Conservation (phyloP, 768 basidiomycete genomes). For the Macrocybe gigantea region DNA sequence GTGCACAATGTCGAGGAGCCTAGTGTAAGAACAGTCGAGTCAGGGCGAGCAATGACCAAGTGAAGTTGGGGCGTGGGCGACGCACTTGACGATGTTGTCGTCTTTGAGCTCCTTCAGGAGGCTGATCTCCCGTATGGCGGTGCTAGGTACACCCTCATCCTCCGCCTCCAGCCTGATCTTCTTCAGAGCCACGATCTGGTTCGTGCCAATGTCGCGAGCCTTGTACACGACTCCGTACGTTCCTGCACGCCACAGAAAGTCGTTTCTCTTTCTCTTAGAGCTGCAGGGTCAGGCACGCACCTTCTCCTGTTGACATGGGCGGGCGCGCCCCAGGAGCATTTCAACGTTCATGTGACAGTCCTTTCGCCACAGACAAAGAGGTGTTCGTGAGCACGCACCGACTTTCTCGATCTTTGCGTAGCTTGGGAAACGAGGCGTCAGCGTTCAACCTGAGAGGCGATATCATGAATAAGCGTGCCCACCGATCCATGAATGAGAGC, state of each 20-base stretch:
- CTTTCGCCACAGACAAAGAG: too few relatives aligned
- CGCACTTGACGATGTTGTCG: conserved; percentile 90
- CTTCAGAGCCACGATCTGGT: conserved; percentile 91
- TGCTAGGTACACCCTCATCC: conserved; percentile 97
- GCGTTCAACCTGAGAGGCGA: conserved; percentile 11
- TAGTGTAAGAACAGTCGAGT: conserved; percentile 23
- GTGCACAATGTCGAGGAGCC: conserved; percentile 94
- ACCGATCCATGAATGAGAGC: conserved; percentile 38
- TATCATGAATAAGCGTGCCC: conserved; percentile 9
- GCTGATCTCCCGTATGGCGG: conserved; percentile 97
- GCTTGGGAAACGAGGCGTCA: conserved; percentile 33
- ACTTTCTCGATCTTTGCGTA: conserved; percentile 98
- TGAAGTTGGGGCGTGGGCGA: conserved; percentile 3
- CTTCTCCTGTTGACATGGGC: conserved; percentile 38
- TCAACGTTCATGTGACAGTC: conserved; percentile 6
- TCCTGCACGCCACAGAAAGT: conserved; percentile 41
- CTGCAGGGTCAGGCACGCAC: conserved; percentile 20
- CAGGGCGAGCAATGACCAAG: neutral
- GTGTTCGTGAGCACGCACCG: conserved; percentile 53
- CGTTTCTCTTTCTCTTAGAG: conserved; percentile 1
- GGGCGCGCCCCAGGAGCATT: conserved; percentile 2
- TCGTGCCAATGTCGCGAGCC: conserved; percentile 75
- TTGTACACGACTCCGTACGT: conserved; percentile 99
- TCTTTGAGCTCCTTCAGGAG: conserved; percentile 95
- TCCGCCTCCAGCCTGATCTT: conserved; percentile 98